Evolutionary conservation across 176 grass and related monocot genomes (phyloP).

Genomic region (Paspalum vaginatum): DNA sequence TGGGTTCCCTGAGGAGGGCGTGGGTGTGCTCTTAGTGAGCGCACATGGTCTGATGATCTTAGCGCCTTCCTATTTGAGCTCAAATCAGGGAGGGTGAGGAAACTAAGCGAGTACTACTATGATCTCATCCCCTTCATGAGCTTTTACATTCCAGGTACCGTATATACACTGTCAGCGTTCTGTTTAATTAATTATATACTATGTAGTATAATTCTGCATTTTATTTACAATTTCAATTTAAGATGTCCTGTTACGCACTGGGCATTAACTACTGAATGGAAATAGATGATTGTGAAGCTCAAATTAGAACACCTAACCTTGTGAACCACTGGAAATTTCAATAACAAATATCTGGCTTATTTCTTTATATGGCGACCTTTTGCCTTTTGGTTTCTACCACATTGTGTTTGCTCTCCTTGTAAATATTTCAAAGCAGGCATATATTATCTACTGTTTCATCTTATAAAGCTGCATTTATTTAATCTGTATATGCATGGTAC

Average conservation of each 20-base stretch:
- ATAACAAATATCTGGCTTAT: background rate
- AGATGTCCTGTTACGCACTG: too few relatives aligned
- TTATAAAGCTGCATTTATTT: background rate
- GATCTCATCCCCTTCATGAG: background rate
- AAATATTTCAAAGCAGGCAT: background rate
- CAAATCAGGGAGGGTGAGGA: background rate
- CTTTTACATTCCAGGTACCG: background rate
- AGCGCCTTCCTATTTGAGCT: background rate
- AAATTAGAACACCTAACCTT: background rate
- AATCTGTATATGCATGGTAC: background rate
- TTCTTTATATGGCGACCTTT: background rate
- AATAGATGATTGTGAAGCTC: background rate
- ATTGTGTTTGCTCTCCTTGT: background rate
- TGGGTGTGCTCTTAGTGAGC: background rate
- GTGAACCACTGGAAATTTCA: background rate
- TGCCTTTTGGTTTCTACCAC: too few relatives aligned
- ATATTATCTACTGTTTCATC: background rate
- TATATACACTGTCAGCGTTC: background rate
- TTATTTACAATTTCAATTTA: background rate
- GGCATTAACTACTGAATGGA: background rate
- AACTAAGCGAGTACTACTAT: background rate
- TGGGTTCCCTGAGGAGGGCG: background rate
- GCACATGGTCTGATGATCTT: accelerated
- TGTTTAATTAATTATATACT: background rate
- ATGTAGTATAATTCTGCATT: background rate